These are phyloP conservation scores for Trichoderma sp. DNA, from an alignment of 2,329 filamentous ascomycete species.

Conservation along the genomic window DNA sequence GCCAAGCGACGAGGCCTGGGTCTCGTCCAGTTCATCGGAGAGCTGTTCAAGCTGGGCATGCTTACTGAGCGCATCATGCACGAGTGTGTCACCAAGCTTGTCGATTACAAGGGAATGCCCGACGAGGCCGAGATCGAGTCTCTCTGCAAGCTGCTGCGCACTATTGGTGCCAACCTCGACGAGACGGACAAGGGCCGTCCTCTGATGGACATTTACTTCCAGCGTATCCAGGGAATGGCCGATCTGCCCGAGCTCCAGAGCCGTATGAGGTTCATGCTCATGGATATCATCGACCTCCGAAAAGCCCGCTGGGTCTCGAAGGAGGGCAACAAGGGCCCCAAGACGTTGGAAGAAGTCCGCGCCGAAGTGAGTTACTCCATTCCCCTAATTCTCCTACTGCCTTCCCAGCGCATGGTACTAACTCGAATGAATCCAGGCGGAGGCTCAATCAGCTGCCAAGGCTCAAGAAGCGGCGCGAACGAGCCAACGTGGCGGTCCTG, in stretches of 20 bases:
- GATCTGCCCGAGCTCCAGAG: conserved; percentile 80
- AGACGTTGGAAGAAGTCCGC: conserved; percentile 92
- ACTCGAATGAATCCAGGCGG: conserved; percentile 49
- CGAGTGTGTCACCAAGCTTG: conserved; percentile 94
- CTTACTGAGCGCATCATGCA: conserved; percentile 99
- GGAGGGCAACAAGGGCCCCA: conserved; percentile 89
- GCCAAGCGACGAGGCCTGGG: conserved; percentile 96
- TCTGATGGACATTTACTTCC: conserved; percentile 94
- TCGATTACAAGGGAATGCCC: conserved; percentile 90
- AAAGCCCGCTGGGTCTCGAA: conserved; percentile 79
- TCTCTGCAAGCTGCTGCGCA: conserved; percentile 86
- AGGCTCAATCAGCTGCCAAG: conserved; percentile 77
- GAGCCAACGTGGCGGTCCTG: conserved; percentile 66
- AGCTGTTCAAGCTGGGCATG: conserved; percentile 98
- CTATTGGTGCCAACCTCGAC: conserved; percentile 88
- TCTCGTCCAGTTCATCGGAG: conserved; percentile 98
- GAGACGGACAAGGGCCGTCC: conserved; percentile 76
- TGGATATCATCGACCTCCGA: conserved; percentile 89
- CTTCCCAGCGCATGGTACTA: conserved; percentile 30
- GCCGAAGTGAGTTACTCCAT: conserved; percentile 61
- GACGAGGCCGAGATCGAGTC: conserved; percentile 97
- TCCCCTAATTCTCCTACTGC: neutral
- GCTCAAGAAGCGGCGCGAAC: conserved; percentile 70
- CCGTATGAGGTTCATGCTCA: conserved; percentile 92
- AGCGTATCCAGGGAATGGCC: conserved; percentile 80